phyloP scores from a whole-genome alignment of 345 rosid genomes.

The Citrus medica region DNA sequence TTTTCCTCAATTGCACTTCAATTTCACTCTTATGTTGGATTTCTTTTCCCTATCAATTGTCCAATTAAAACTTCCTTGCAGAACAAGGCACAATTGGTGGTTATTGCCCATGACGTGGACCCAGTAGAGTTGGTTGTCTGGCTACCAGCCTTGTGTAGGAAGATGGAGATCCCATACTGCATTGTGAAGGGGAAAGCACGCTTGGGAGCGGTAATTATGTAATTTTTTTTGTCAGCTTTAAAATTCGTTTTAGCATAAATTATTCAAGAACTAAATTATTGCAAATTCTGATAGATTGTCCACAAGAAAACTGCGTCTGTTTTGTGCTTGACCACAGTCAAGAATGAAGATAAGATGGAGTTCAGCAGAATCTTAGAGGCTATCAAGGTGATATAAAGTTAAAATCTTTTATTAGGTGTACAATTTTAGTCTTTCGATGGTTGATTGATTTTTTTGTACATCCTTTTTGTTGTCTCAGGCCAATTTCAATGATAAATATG shows the following conservation, averaged over 20 bases:
- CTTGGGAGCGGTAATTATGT: slow-evolving; percentile 39
- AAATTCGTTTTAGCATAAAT: neutral
- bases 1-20: neutral
- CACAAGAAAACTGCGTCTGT: slow-evolving; percentile 73
- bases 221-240: neutral
- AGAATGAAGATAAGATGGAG: slow-evolving; percentile 77
- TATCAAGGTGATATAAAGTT: slow-evolving; percentile 43
- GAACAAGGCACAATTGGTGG: slow-evolving; percentile 71
- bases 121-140: slow-evolving; percentile 61
- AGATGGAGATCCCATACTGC: slow-evolving; percentile 59
- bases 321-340: slow-evolving; percentile 69
- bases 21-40: neutral
- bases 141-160: slow-evolving; percentile 61
- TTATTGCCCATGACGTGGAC: slow-evolving; percentile 58
- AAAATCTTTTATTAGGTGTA: no score
- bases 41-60: neutral
- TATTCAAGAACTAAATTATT: neutral
- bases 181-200: slow-evolving; percentile 58
- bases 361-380: slow-evolving; percentile 75
- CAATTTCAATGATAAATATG: slow-evolving; percentile 69
- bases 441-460: neutral
- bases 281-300: slow-evolving; percentile 41
- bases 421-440: neutral
- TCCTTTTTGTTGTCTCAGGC: slow-evolving; percentile 32
- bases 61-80: slow-evolving; percentile 13